Evolutionary conservation across 2,329 filamentous ascomycete genomes (phyloP).

Genomic region (Phialocephala subalpina): DNA sequence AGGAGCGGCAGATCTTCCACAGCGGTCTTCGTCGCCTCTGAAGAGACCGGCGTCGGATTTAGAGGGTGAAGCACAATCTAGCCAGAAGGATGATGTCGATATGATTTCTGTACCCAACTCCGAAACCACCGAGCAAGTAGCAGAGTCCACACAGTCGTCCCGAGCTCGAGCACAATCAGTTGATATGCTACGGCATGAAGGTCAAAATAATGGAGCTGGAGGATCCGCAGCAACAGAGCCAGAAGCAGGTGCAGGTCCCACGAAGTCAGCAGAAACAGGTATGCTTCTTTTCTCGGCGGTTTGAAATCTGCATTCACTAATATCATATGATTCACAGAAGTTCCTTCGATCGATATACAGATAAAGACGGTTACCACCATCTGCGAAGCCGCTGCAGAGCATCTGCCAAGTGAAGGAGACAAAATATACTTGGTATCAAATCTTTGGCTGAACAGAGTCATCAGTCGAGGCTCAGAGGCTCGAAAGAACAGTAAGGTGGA

Average conservation of each 20-base stretch:
- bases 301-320: neutral
- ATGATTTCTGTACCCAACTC: constrained; percentile 40
- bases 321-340: constrained; percentile 16
- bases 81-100: constrained; percentile 44
- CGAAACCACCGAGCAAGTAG: constrained; percentile 22
- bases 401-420: constrained; percentile 72
- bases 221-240: neutral
- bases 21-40: constrained; percentile 70
- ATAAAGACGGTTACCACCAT: constrained; percentile 75
- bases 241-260: neutral
- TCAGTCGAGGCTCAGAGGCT: constrained; percentile 68
- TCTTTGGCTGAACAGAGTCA: constrained; percentile 79
- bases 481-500: constrained; percentile 67
- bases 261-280: constrained; percentile 22
- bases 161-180: constrained; percentile 32
- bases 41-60: constrained; percentile 64
- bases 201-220: constrained; percentile 14
- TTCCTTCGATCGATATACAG: constrained; percentile 70
- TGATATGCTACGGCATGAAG: constrained; percentile 36
- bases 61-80: constrained; percentile 38
- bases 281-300: neutral
- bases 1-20: constrained; percentile 63
- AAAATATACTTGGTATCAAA: constrained; percentile 81
- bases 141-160: constrained; percentile 15
- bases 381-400: constrained; percentile 54